A percentile compares a stretch with the other conserved stretches of the same genome.
phyloP scores from a whole-genome alignment of 2,329 filamentous ascomycete species.

The Fusarium sp. region DNA sequence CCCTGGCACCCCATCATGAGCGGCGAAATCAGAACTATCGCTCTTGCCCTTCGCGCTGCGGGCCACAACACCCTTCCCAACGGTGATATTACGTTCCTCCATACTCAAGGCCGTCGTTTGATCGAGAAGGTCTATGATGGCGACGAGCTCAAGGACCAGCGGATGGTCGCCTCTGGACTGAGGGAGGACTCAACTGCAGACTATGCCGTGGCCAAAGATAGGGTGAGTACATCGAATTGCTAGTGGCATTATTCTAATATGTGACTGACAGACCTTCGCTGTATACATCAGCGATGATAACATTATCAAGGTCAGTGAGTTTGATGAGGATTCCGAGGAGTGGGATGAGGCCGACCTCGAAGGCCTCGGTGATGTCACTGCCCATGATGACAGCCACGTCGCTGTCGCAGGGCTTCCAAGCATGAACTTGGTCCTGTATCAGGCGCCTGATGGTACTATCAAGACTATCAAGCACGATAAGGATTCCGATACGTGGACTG shows the following conservation, averaged over 20 bases:
- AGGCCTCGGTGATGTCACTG: neutral
- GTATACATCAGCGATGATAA: neutral
- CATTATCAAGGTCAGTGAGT: neutral
- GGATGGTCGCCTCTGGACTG: neutral
- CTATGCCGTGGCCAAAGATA: neutral
- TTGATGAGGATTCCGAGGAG: neutral
- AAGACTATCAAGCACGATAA: neutral
- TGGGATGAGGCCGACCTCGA: neutral
- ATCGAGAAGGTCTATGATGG: neutral
- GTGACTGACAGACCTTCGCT: neutral
- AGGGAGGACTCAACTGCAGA: neutral
- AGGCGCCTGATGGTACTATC: neutral
- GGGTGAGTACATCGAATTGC: neutral
- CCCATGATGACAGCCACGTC: neutral
- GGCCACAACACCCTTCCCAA: neutral
- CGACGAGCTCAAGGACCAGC: neutral
- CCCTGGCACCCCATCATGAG: neutral
- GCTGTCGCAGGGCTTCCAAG: neutral
- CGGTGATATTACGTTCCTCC: neutral
- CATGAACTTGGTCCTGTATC: neutral
- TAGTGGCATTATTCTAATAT: neutral
- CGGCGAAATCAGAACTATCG: neutral
- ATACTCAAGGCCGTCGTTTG: neutral
- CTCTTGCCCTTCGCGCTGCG: neutral
- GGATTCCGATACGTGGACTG: accelerated